phyloP scores from a whole-genome alignment of 2,329 filamentous ascomycete genomes.

The Aspergillus tubingensis region DNA sequence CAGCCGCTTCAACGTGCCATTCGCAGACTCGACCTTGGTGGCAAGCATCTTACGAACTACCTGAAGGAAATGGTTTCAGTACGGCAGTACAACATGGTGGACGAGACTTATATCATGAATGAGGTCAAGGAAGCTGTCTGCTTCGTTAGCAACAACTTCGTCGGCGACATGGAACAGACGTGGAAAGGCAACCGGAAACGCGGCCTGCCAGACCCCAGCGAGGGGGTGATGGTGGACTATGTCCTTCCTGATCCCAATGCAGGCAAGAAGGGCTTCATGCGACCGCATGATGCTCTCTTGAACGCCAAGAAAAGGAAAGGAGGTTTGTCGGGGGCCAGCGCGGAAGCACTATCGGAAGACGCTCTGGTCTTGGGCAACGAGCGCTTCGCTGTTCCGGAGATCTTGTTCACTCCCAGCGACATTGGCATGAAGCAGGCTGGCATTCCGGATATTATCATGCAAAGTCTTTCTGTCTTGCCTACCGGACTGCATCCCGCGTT shows the following conservation, averaged over 20 bases:
- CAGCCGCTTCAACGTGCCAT: constrained; percentile 78
- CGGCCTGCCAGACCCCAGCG: constrained; percentile 27
- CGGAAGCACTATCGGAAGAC: constrained; percentile 65
- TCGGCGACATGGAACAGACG: constrained; percentile 72
- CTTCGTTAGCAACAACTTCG: constrained; percentile 79
- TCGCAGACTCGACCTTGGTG: constrained; percentile 83
- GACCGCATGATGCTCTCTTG: constrained; percentile 72
- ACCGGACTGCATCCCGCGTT: constrained; percentile 81
- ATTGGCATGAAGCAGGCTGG: constrained; percentile 83
- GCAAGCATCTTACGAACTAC: constrained; percentile 91
- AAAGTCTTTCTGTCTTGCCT: constrained; percentile 73
- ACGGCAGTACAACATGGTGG: constrained; percentile 92
- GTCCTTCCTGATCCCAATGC: constrained; percentile 79
- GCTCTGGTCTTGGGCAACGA: constrained; percentile 87
- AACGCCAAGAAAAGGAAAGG: constrained; percentile 56
- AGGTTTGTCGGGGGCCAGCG: constrained; percentile 50
- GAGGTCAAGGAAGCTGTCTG: constrained; percentile 92
- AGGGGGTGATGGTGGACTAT: constrained; percentile 77
- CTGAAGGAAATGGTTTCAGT: constrained; percentile 86
- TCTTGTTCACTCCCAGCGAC: constrained; percentile 84
- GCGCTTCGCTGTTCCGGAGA: constrained; percentile 83
- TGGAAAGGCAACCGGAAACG: constrained; percentile 72
- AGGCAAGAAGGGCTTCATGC: constrained; percentile 66
- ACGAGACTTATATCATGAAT: constrained; percentile 90
- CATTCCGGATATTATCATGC: constrained; percentile 77